These are phyloP conservation scores for Forsythia suspensa DNA, from an alignment of 257 asterid species.

Conservation along the genomic window DNA sequence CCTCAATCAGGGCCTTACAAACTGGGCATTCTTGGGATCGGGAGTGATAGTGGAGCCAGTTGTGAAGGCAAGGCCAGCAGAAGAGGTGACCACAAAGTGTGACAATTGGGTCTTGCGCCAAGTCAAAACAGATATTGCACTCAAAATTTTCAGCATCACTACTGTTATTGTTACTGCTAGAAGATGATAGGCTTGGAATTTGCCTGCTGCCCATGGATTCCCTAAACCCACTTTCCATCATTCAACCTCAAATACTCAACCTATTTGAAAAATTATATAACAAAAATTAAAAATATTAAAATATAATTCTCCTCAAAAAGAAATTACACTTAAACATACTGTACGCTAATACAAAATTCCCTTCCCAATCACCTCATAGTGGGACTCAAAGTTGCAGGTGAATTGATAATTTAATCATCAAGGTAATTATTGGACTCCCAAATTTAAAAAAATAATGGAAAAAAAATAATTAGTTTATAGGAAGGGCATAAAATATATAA, in stretches of 20 bases:
- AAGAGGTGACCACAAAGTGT: constrained; percentile 74
- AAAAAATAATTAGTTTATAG: too few species aligned
- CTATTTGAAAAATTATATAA: not conserved
- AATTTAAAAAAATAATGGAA: too few species aligned
- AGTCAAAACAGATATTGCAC: constrained; percentile 69
- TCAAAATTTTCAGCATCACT: constrained; percentile 68
- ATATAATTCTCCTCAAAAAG: not conserved
- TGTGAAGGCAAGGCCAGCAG: constrained; percentile 77
- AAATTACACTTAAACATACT: too few species aligned
- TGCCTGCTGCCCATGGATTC: constrained; percentile 45
- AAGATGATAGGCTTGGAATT: constrained; percentile 46
- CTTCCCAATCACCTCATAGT: too few species aligned
- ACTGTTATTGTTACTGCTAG: constrained; percentile 38
- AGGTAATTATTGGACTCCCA: too few species aligned
- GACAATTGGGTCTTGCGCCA: constrained; percentile 71
- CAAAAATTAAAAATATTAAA: not conserved
- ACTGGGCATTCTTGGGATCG: constrained; percentile 60
- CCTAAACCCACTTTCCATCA: constrained; percentile 61
- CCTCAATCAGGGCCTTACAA: constrained; percentile 63
- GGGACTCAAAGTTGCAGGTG: not conserved
- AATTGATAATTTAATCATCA: not conserved
- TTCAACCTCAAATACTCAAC: constrained; percentile 21
- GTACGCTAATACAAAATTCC: too few species aligned
- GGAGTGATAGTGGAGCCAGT: constrained; percentile 64
- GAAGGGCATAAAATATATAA: too few species aligned